A percentile compares a stretch with the other conserved stretches of the same genome.
Evolutionary conservation across 306 rosid genomes (phyloP).

Genomic region (Casuarina glauca): DNA sequence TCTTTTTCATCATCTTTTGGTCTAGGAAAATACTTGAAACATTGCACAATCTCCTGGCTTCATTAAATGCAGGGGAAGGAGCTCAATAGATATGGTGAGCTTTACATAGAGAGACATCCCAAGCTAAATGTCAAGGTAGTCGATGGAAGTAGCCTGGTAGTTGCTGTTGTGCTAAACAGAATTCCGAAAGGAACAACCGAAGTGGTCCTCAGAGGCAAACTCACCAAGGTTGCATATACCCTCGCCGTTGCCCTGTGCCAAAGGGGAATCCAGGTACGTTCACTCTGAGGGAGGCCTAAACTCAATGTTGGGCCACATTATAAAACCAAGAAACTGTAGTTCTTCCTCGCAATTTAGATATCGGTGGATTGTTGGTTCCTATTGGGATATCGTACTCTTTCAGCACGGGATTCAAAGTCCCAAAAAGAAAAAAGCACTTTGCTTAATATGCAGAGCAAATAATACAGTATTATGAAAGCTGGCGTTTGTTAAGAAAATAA

Average conservation of each 20-base stretch:
- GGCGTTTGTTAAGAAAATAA: no score
- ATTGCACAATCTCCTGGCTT: background rate
- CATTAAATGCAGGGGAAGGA: slow-evolving; percentile 30
- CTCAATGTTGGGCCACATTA: no score
- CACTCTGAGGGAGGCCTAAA: background rate
- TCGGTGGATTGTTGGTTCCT: no score
- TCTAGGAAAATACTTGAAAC: no score
- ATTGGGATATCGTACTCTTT: no score
- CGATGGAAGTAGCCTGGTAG: slow-evolving; percentile 47
- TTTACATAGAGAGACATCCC: slow-evolving; percentile 34
- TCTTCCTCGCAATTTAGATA: no score
- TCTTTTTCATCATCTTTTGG: no score
- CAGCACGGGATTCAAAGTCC: no score
- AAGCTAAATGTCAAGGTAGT: slow-evolving; percentile 37
- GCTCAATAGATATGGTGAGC: slow-evolving; percentile 40
- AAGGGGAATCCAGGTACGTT: slow-evolving; percentile 32
- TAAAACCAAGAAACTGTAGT: no score
- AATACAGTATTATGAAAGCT: no score
- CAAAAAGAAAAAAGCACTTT: no score
- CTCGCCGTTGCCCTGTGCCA: slow-evolving; percentile 30
- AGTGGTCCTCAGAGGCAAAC: slow-evolving; percentile 41
- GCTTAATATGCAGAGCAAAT: no score
- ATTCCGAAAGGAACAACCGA: slow-evolving; percentile 46
- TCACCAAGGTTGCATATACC: slow-evolving; percentile 42
- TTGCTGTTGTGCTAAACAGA: slow-evolving; percentile 31